A percentile compares a stretch with the other conserved stretches of the same genome.
phyloP scores from a whole-genome alignment of 352 stramenopile species.

The Elongisporangium anandrum region DNA sequence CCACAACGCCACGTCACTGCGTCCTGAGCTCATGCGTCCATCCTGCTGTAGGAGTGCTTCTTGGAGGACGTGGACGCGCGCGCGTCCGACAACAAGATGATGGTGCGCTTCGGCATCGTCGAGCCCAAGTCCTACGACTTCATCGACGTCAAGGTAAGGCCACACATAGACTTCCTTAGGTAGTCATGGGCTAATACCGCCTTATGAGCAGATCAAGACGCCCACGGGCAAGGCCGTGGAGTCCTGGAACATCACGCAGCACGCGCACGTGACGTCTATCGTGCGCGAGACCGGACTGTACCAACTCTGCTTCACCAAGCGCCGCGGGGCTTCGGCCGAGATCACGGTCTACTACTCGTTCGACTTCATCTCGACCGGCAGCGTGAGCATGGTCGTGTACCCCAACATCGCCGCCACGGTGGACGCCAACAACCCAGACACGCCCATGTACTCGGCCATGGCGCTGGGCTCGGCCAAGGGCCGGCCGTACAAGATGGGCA shows the following conservation, averaged over 20 bases:
- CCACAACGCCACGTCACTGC: background rate
- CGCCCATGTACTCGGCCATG: slow-evolving; percentile 57
- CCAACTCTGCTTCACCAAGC: slow-evolving; percentile 72
- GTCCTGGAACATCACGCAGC: slow-evolving; percentile 59
- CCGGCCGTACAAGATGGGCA: slow-evolving; percentile 43
- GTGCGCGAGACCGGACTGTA: slow-evolving; percentile 79
- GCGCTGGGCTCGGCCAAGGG: slow-evolving; percentile 37
- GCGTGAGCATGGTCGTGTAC: slow-evolving; percentile 47
- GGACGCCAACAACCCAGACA: slow-evolving; percentile 31
- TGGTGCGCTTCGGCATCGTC: slow-evolving; percentile 57
- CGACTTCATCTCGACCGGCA: slow-evolving; percentile 72
- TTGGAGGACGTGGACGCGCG: slow-evolving; percentile 53
- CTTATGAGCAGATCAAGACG: slow-evolving; percentile 51
- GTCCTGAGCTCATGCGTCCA: background rate
- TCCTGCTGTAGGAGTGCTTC: slow-evolving; percentile 42
- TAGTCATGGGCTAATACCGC: too few relatives aligned
- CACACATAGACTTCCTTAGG: too few relatives aligned
- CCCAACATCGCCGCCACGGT: slow-evolving; percentile 63
- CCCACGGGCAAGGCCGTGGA: slow-evolving; percentile 43
- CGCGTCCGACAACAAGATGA: slow-evolving; percentile 48
- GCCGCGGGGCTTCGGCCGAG: slow-evolving; percentile 43
- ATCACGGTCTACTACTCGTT: slow-evolving; percentile 78
- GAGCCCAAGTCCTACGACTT: slow-evolving; percentile 50
- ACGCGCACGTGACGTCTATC: slow-evolving; percentile 39
- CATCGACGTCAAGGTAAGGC: slow-evolving; percentile 50